Percentiles rank a stretch among this genome's conserved stretches.
These are phyloP conservation scores for Aureobasidium pullulans DNA, from an alignment of 2,329 filamentous ascomycete genomes.

Conservation along the genomic window DNA sequence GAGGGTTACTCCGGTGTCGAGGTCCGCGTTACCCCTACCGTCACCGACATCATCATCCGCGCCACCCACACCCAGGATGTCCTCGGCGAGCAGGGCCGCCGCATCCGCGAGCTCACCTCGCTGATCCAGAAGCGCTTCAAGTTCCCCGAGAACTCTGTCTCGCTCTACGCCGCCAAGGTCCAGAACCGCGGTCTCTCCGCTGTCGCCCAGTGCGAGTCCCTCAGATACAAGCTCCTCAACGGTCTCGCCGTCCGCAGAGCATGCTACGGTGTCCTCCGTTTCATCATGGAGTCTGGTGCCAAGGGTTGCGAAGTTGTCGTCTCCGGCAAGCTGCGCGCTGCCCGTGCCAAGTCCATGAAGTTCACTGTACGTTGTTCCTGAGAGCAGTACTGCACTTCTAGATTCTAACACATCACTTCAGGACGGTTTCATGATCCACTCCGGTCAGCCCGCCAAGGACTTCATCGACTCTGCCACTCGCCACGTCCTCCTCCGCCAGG, in stretches of 20 bases:
- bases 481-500: constrained; percentile 99
- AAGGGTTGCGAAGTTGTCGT: constrained; percentile 99
- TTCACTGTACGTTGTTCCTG: constrained; percentile 67
- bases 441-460: constrained; percentile 97
- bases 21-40: constrained; percentile 98
- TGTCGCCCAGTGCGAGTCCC: constrained; percentile 99
- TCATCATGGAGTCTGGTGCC: constrained; percentile 99
- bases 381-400: background rate
- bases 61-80: constrained; percentile 99
- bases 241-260: constrained; percentile 96
- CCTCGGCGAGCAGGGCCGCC: constrained; percentile 98
- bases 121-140: constrained; percentile 99
- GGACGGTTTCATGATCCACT: constrained; percentile 99
- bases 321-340: constrained; percentile 96
- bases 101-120: constrained; percentile 99
- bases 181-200: constrained; percentile 99
- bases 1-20: constrained; percentile 99
- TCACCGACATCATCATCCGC: constrained; percentile 99
- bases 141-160: constrained; percentile 99
- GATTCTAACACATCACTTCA: constrained; percentile 23
- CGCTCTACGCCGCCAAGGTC: constrained; percentile 99
- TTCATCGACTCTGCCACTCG: constrained; percentile 98
- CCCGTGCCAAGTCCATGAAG: constrained; percentile 99
- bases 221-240: constrained; percentile 99
- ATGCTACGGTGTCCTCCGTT: constrained; percentile 98